phyloP scores from a whole-genome alignment of 2,329 filamentous ascomycete genomes.

The Didymella arachidicola region DNA sequence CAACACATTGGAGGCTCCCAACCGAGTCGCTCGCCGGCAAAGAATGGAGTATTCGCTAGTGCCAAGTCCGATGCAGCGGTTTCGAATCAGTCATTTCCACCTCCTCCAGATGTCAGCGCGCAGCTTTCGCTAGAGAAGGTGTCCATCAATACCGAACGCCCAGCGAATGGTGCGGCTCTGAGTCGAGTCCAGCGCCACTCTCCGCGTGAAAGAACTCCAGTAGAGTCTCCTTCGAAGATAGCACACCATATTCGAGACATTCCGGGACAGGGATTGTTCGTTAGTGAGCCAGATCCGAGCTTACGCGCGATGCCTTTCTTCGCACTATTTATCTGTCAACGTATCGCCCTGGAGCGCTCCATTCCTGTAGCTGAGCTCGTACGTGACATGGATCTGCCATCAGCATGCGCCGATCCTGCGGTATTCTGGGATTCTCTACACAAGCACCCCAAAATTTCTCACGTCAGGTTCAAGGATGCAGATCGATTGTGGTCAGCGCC shows the following conservation, averaged over 20 bases:
- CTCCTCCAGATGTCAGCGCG: neutral
- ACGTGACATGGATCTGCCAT: slow-evolving; percentile 14
- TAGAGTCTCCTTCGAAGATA: slow-evolving; percentile 28
- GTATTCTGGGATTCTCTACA: slow-evolving; percentile 34
- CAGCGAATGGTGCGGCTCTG: neutral
- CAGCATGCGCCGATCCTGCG: slow-evolving; percentile 21
- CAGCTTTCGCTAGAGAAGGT: neutral
- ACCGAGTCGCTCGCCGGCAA: neutral
- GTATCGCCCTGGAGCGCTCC: slow-evolving; percentile 31
- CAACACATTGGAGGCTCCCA: slow-evolving; percentile 1
- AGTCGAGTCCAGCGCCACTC: neutral
- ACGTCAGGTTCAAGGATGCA: slow-evolving; percentile 23
- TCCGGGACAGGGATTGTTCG: slow-evolving; percentile 40
- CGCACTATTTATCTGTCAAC: slow-evolving; percentile 45
- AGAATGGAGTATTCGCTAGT: neutral
- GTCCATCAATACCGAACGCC: neutral
- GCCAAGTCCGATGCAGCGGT: neutral
- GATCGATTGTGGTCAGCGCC: slow-evolving; percentile 38
- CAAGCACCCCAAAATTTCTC: neutral
- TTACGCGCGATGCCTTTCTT: slow-evolving; percentile 39
- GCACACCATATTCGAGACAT: slow-evolving; percentile 40
- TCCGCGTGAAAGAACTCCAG: neutral
- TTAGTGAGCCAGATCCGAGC: slow-evolving; percentile 22
- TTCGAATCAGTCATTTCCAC: slow-evolving; percentile 7
- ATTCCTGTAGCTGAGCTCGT: slow-evolving; percentile 29